Conservation (phyloP, 306 rosid species). For the Begonia loranthoides region DNA sequence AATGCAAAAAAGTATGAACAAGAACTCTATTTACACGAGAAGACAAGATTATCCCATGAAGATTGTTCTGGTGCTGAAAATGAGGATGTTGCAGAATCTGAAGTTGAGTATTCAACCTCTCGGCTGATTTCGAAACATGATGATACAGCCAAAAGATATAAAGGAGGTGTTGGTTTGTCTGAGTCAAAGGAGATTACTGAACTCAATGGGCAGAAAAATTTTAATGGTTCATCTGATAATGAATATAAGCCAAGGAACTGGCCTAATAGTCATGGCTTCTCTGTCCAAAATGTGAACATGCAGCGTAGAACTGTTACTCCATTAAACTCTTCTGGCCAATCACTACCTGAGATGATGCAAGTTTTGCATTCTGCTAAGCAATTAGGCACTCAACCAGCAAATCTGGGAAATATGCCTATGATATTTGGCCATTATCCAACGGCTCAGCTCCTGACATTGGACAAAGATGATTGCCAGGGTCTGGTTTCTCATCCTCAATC, state of each 20-base stretch:
- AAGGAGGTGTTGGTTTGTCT: conserved; percentile 40
- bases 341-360: conserved; percentile 58
- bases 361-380: conserved; percentile 37
- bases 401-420: conserved; percentile 50
- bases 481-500: conserved; percentile 61
- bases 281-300: conserved; percentile 3
- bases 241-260: conserved; percentile 3
- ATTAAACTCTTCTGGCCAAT: conserved; percentile 27
- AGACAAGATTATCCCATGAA: neutral
- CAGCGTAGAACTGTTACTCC: conserved; percentile 10
- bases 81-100: neutral
- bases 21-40: neutral
- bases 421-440: conserved; percentile 62
- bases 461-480: conserved; percentile 78
- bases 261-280: neutral
- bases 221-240: conserved; percentile 6
- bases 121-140: too few species aligned
- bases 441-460: conserved; percentile 68
- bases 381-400: conserved; percentile 38
- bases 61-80: neutral
- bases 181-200: conserved; percentile 49
- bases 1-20: neutral
- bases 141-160: too few species aligned
- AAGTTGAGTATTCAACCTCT: conserved; percentile 70
- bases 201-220: conserved; percentile 11